Conservation (phyloP, 2,329 filamentous ascomycete genomes). For the Mariannaea elegans region DNA sequence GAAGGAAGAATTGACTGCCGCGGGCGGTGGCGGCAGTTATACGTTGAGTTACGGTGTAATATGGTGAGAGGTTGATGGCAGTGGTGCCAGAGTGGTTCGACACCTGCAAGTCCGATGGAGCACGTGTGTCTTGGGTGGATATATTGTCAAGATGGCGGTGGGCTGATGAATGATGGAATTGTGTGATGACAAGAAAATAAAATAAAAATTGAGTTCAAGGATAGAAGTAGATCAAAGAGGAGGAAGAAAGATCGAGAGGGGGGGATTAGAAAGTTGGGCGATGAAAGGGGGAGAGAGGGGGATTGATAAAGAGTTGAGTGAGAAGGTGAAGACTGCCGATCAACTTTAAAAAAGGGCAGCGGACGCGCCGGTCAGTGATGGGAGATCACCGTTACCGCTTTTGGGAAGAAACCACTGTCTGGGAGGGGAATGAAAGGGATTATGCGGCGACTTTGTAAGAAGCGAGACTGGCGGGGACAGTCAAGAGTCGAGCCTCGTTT, state of each 20-base stretch:
- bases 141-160: slow-evolving; percentile 29
- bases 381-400: slow-evolving; percentile 41
- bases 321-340: slow-evolving; percentile 33
- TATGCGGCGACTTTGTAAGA: slow-evolving; percentile 26
- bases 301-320: slow-evolving; percentile 34
- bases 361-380: slow-evolving; percentile 32
- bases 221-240: not conserved
- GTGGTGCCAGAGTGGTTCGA: slow-evolving; percentile 44
- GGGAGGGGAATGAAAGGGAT: slow-evolving; percentile 21
- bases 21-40: slow-evolving; percentile 36
- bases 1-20: slow-evolving; percentile 28
- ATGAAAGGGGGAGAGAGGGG: slow-evolving; percentile 21
- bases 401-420: slow-evolving; percentile 31
- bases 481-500: slow-evolving; percentile 19
- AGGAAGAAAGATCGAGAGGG: slow-evolving; percentile 14
- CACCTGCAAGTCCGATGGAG: slow-evolving; percentile 32
- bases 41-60: slow-evolving; percentile 34
- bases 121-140: slow-evolving; percentile 38
- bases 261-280: slow-evolving; percentile 18
- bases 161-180: slow-evolving; percentile 26
- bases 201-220: not conserved
- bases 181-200: too few relatives aligned
- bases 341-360: slow-evolving; percentile 42
- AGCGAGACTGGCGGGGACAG: slow-evolving; percentile 31
- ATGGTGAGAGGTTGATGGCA: slow-evolving; percentile 34